Conservation (phyloP, 2,329 filamentous ascomycete species). For the Penicillium janthinellum region DNA sequence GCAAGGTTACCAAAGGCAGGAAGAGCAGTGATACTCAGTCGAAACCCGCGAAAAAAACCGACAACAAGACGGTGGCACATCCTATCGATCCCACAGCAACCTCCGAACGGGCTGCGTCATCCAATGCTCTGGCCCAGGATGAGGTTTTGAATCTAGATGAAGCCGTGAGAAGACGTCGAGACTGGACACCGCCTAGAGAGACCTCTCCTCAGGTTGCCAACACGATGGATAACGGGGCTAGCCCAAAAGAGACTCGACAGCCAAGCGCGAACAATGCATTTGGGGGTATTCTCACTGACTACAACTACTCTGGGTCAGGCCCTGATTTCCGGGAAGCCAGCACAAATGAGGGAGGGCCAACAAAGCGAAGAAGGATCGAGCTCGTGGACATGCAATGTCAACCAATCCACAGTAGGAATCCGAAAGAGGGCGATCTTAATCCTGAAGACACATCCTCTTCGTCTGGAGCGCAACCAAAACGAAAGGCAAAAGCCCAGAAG, state of each 20-base stretch:
- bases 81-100: conserved; percentile 1
- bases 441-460: conserved; percentile 20
- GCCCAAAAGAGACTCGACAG: neutral
- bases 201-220: conserved; percentile 32
- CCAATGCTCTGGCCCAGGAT: conserved; percentile 24
- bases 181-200: conserved; percentile 69
- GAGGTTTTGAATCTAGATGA: conserved; percentile 36
- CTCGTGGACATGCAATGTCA: conserved; percentile 30
- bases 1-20: conserved; percentile 40
- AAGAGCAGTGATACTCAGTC: conserved; percentile 18
- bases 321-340: conserved; percentile 16
- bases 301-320: conserved; percentile 38
- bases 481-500: conserved; percentile 57
- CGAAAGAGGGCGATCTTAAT: conserved; percentile 12
- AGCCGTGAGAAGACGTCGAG: conserved; percentile 58
- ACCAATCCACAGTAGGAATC: conserved; percentile 13
- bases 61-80: conserved; percentile 13
- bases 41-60: conserved; percentile 16
- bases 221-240: conserved; percentile 17
- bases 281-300: conserved; percentile 43
- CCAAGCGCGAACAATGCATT: conserved; percentile 26
- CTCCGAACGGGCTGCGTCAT: conserved; percentile 4
- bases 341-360: conserved; percentile 29
- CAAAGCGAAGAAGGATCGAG: conserved; percentile 43
- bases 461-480: conserved; percentile 14